Evolutionary conservation across 345 rosid species (phyloP), one percentile per base, ranked within the genome.

Genomic region (Syzygium oleosum): DNA sequence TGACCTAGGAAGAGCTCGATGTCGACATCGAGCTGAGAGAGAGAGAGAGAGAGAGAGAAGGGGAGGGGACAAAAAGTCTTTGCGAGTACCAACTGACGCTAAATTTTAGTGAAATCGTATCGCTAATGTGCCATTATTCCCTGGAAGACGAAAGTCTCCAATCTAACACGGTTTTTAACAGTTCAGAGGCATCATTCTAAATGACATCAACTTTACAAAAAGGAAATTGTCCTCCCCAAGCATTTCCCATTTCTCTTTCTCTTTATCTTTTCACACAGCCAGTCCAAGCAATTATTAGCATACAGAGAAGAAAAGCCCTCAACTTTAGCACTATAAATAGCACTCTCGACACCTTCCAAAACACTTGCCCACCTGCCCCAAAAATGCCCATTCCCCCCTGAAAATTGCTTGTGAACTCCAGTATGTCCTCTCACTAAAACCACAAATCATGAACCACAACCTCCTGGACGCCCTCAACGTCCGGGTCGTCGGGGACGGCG

Each of bases 401-500:
- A 61, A 34, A 61, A 14, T 61, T n/a, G 73, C 73, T 31, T 61
- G 38, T 13, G 14, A 61, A n/a, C 73, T 61, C 73, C 73, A 0
- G 19, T n/a, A 31, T n/a, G 19, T 34, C 80, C 7, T 21, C 83
- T 12, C 43, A 5, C 87, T 29, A 52, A 29, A 19, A 9, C 49
- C 80, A 9, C 46, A 73, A 73, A 53, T 14, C 15, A 95, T 94
- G 98, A 93, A 91, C 52, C 91, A 90, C 88, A 85, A 55, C 86
- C 90, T 97, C 38, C 54, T 96, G 11, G 95, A 95, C 85, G 97
- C 96, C 56, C 95, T 96, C 23, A 95, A 97, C 90, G 99, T 93
- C 51, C 94, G 95, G 4, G 93, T 93, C 3, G 91, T 91, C 10
- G 99, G 99, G 29, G 86, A 95, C 79, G 97, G 98, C 55, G 95